These are phyloP conservation scores for Fusarium pseudograminearum DNA, from an alignment of 2,329 filamentous ascomycete genomes.

Conservation along the genomic window DNA sequence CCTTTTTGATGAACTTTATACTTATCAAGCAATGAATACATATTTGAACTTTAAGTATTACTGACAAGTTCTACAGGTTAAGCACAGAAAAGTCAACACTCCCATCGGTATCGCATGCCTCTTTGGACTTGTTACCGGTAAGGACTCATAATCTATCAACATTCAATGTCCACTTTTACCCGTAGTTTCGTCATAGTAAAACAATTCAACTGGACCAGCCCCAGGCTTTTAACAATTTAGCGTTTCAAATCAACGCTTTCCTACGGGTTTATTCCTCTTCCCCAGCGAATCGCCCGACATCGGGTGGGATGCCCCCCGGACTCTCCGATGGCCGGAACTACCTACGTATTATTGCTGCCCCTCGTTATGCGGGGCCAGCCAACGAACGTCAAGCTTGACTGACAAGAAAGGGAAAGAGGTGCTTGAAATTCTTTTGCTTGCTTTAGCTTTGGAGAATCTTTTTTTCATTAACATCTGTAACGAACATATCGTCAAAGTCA, in stretches of 20 bases:
- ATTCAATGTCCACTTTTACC: conserved; percentile 22
- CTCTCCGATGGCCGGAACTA: conserved; percentile 25
- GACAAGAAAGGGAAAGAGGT: conserved; percentile 4
- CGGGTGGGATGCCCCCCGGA: conserved; percentile 5
- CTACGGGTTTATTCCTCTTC: conserved; percentile 12
- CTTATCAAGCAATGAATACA: too few relatives aligned
- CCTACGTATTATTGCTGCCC: conserved; percentile 7
- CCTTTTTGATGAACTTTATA: not conserved
- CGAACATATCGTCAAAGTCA: conserved; percentile 11
- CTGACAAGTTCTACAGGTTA: not conserved
- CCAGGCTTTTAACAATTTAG: conserved; percentile 4
- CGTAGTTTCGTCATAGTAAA: conserved; percentile 18
- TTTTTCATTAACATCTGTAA: conserved; percentile 12
- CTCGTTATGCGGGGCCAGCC: conserved; percentile 25
- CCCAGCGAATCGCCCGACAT: conserved; percentile 14
- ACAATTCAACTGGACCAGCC: conserved; percentile 15
- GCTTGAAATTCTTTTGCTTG: conserved; percentile 22
- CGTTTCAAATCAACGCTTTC: conserved; percentile 14
- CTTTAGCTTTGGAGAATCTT: conserved; percentile 20
- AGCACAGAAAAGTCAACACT: not conserved
- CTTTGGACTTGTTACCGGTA: not conserved
- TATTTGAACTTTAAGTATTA: too few relatives aligned
- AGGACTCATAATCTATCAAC: not conserved
- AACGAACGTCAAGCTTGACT: conserved; percentile 10
- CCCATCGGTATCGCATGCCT: conserved; percentile 11